Evolutionary conservation across 2,329 filamentous ascomycete genomes (phyloP), one percentile per base, ranked within the genome.

Genomic region (Trichoderma sp.): DNA sequence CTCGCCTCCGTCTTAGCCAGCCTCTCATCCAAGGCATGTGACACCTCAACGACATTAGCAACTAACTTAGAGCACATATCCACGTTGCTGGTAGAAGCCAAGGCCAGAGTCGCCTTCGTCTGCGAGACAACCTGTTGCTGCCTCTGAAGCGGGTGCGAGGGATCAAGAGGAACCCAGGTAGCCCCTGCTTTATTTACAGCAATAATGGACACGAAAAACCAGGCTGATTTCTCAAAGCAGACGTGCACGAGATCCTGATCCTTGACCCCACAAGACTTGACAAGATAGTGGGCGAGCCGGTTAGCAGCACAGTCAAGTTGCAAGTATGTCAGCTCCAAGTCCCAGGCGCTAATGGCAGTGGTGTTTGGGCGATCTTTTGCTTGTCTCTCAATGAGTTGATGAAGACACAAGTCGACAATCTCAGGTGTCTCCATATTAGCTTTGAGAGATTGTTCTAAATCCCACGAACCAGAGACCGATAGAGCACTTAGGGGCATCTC

Each of bases 161-260:
- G 73, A 28, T 74, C 74, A 6, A 76, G 63, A 11, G 72, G 73
- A 30, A 75, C 74, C 32, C 73, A 75, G 6, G 71, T 69, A 28
- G 69, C 75, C 21, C 75, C 75, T 30, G 73, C 75, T 34, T 74
- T 73, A 21, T 74, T 64, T 9, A 76, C 70, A 3, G 74, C 75
- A 1, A 76, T 39, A 18, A 74, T 73, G 15, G 74, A 62, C 30
- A 76, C 75, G 4, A 76, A 69, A 26, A 73, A 71, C 75, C 75
- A 76, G 3, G 69, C 64, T 0, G 76, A 78, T 62, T 80, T 81
- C 36, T 79, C 77, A 18, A 80, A 79, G 60, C 76, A 79, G 0
- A 81, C 60, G 8, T 77, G 76, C 0, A 80, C 73, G 8, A 73
- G 57, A 28, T 73, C 73, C 14, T 63, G 51, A 1, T 66, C 43